These are phyloP conservation scores for Nemophila menziesii DNA, from an alignment of 257 asterid genomes.

Conservation along the genomic window DNA sequence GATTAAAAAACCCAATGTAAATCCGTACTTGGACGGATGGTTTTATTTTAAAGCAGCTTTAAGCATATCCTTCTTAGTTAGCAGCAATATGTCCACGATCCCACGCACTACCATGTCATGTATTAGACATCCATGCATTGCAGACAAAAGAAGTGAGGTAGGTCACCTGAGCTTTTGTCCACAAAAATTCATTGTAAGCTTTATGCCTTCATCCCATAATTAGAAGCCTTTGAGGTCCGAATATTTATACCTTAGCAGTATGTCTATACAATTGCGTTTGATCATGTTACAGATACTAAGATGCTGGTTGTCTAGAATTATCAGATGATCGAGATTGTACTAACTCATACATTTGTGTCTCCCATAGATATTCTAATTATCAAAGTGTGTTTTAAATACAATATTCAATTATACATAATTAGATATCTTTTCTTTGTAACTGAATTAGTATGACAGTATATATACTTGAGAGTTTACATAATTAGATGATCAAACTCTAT, in stretches of 20 bases:
- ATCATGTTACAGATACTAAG: constrained; percentile 4
- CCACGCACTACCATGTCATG: not conserved
- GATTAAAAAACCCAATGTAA: too few species aligned
- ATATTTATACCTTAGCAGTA: constrained; percentile 5
- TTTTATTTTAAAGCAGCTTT: constrained; percentile 21
- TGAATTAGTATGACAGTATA: too few species aligned
- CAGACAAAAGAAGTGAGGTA: constrained; percentile 7
- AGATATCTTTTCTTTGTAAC: too few species aligned
- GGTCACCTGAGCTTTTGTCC: constrained; percentile 6
- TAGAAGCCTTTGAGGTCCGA: constrained; percentile 5
- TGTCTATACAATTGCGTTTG: constrained; percentile 14
- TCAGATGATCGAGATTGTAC: constrained; percentile 4
- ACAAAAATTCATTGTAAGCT: constrained; percentile 2
- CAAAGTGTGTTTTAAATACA: too few species aligned
- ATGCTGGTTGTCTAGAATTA: constrained; percentile 15
- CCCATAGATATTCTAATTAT: constrained; percentile 2
- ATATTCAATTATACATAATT: too few species aligned
- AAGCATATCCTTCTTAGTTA: constrained; percentile 30
- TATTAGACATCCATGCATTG: constrained; percentile 1
- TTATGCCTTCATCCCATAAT: not conserved
- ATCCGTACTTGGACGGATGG: constrained; percentile 14
- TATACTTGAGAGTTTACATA: too few species aligned
- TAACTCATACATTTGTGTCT: not conserved
- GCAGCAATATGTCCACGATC: not conserved
- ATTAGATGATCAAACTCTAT: too few species aligned